Evolutionary conservation across 768 basidiomycete species (phyloP).

Genomic region (Cystofilobasidium bisporidii): DNA sequence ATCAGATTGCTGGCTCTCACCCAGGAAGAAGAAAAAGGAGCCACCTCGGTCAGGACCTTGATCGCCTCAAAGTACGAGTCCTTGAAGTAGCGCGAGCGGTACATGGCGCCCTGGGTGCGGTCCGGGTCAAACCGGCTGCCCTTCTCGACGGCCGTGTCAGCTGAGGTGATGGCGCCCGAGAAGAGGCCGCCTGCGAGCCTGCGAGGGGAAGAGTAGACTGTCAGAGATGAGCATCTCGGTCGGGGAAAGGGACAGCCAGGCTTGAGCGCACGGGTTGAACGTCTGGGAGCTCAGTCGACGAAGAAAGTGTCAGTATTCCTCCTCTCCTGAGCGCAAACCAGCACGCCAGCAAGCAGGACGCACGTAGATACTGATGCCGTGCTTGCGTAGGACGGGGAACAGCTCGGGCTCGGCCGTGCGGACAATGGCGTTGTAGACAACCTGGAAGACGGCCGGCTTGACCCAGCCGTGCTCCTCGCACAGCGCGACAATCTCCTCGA

Average conservation of each 20-base stretch:
- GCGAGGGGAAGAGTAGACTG: too few relatives aligned
- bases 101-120: conserved; percentile 2
- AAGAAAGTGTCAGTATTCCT: too few relatives aligned
- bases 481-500: conserved; percentile 45
- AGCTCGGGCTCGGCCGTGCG: conserved; percentile 44
- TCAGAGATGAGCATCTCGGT: too few relatives aligned
- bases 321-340: too few relatives aligned
- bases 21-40: too few relatives aligned
- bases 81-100: conserved; percentile 48
- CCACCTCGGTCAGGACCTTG: conserved; percentile 41
- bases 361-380: conserved; percentile 43
- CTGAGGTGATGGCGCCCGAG: conserved; percentile 33
- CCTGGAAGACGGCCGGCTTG: conserved; percentile 48
- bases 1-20: too few relatives aligned
- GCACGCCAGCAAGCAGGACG: neutral
- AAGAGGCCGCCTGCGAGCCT: neutral
- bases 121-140: conserved; percentile 54
- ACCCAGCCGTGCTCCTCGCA: conserved; percentile 47
- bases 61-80: conserved; percentile 50
- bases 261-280: conserved; percentile 44
- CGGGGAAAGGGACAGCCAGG: too few relatives aligned
- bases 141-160: conserved; percentile 41
- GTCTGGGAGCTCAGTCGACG: too few relatives aligned
- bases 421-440: conserved; percentile 46
- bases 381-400: conserved; percentile 45